Conservation (phyloP, 345 rosid species). For the Brassica nigra region DNA sequence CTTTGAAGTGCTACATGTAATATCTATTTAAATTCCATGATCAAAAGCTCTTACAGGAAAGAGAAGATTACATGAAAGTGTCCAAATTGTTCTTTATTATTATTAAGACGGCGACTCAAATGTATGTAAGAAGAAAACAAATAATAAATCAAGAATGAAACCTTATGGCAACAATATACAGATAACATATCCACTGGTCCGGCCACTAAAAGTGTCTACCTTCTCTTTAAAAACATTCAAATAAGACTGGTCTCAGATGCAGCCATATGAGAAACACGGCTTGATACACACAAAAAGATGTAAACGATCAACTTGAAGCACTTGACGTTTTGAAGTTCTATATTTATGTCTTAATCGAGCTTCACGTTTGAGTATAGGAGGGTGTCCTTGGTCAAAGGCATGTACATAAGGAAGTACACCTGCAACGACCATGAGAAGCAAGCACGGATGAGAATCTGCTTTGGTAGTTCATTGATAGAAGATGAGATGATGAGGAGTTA, state of each 20-base stretch:
- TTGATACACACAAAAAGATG: slow-evolving; percentile 38
- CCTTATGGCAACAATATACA: slow-evolving; percentile 31
- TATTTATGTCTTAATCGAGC: slow-evolving; percentile 62
- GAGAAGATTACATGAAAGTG: slow-evolving; percentile 7
- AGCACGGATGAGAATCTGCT: background rate
- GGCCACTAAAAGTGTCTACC: slow-evolving; percentile 35
- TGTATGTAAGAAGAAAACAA: slow-evolving; percentile 22
- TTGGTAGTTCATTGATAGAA: slow-evolving; percentile 34
- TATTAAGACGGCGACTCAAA: slow-evolving; percentile 14
- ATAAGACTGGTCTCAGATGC: slow-evolving; percentile 31
- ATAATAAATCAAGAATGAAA: slow-evolving; percentile 32
- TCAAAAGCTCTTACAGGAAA: background rate
- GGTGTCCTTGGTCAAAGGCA: slow-evolving; percentile 94
- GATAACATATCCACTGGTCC: slow-evolving; percentile 24
- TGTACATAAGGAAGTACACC: slow-evolving; percentile 79
- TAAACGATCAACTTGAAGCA: slow-evolving; percentile 28
- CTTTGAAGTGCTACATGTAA: too few species aligned
- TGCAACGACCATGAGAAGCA: slow-evolving; percentile 44
- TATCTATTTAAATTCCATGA: background rate
- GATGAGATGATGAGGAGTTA: slow-evolving; percentile 53
- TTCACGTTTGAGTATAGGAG: slow-evolving; percentile 92
- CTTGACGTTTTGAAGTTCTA: slow-evolving; percentile 13
- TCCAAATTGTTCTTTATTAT: slow-evolving; percentile 16
- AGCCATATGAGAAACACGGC: slow-evolving; percentile 20
- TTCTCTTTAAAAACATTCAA: slow-evolving; percentile 31